These are phyloP conservation scores for Protomyces lactucae-debilis DNA, from an alignment of 1,139 yeast genomes.

Conservation along the genomic window DNA sequence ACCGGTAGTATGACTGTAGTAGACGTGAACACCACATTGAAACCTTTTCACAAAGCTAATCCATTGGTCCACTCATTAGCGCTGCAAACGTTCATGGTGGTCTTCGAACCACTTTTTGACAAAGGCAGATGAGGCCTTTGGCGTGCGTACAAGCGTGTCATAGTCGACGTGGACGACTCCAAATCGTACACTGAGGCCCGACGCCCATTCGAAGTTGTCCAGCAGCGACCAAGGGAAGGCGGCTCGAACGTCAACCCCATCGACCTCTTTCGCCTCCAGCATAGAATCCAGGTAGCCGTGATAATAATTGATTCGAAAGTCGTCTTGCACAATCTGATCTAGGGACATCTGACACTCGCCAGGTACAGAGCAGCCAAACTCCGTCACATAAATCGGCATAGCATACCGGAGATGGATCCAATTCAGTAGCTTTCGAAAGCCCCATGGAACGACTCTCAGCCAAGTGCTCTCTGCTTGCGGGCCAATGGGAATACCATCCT, in stretches of 20 bases:
- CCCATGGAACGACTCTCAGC: slow-evolving; percentile 21
- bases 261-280: slow-evolving; percentile 36
- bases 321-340: slow-evolving; percentile 39
- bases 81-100: neutral
- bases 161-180: slow-evolving; percentile 43
- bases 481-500: slow-evolving; percentile 35
- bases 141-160: slow-evolving; percentile 39
- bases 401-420: slow-evolving; percentile 13
- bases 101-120: neutral
- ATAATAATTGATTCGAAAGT: slow-evolving; percentile 40
- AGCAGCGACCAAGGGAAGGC: slow-evolving; percentile 43
- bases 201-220: slow-evolving; percentile 44
- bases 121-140: slow-evolving; percentile 38
- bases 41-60: too few relatives aligned
- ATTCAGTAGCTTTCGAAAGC: slow-evolving; percentile 8
- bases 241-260: slow-evolving; percentile 40
- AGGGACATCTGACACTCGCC: slow-evolving; percentile 38
- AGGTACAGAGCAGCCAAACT: slow-evolving; percentile 43
- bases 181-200: slow-evolving; percentile 38
- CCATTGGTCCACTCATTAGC: too few relatives aligned
- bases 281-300: slow-evolving; percentile 39
- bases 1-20: too few relatives aligned
- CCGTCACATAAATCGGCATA: slow-evolving; percentile 38
- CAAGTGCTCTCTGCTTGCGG: slow-evolving; percentile 34
- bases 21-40: too few relatives aligned